Evolutionary conservation across 164 flowering plant species (phyloP), one percentile per base, ranked within the genome.

Genomic region (Piper longum): DNA sequence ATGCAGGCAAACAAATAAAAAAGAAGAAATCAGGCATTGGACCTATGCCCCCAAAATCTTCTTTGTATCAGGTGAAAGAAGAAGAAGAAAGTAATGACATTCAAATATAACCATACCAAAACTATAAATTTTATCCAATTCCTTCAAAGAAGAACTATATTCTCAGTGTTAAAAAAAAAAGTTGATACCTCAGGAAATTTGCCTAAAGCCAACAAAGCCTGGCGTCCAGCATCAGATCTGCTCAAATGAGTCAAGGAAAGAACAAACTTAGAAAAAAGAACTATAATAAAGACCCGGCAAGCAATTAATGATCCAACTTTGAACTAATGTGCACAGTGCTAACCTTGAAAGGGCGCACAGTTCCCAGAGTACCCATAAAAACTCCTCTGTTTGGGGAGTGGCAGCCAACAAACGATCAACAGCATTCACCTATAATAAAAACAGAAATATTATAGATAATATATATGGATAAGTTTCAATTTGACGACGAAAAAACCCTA

Each of bases 151-250:
- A 4, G 56, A 54, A 4, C 56, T 4, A 4, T 17, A 4, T 3
- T 54, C 19, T 16, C 4, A 55, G 16, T 26, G 36, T 8, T 26
- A 57, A 26, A 9, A 57, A 57, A 36, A 41, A 4, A 9, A n/a
- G 5, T 1, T 8, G 14, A 26, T 71, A 93, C 99, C 97, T 90
- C 91, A 36, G 97, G 97, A 72, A 90, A 93, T 75, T 80, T 80
- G 44, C 78, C 85, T 19, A 93, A 62, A 75, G 84, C 80, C 79
- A 90, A 69, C 75, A 93, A 70, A 52, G 99, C 97, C 74, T 87
- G 88, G 44, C 95, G 91, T 54, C 99, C 99, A 80, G 87, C 85
- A 72, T 88, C 86, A 69, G 95, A 85, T 81, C 99, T 93, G 84
- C 75, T 80, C 52, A 69, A 48, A 48, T 14, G 14, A 48, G 52